These are phyloP conservation scores for Leishmania tropica DNA, from an alignment of 208 protist species.

Conservation along the genomic window DNA sequence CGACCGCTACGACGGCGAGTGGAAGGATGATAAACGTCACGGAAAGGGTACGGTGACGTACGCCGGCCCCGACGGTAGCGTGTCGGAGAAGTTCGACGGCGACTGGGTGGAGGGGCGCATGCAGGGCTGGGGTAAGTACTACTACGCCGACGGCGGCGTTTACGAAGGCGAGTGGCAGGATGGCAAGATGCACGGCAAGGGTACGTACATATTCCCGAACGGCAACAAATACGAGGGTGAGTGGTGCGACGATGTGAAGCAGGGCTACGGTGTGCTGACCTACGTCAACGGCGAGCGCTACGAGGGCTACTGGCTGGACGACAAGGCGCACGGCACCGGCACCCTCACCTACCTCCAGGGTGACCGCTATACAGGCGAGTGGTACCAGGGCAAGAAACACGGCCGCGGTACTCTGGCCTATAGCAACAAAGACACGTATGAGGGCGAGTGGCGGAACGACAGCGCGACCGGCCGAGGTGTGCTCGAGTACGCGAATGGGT, in stretches of 20 bases:
- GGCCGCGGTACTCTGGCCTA: slow-evolving; percentile 89
- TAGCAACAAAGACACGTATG: slow-evolving; percentile 92
- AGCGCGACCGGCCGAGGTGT: slow-evolving; percentile 84
- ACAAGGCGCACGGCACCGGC: slow-evolving; percentile 91
- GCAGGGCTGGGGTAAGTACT: slow-evolving; percentile 95
- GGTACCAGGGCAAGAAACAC: slow-evolving; percentile 91
- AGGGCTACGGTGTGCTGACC: slow-evolving; percentile 89
- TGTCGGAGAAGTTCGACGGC: slow-evolving; percentile 94
- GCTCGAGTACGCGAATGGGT: slow-evolving; percentile 90
- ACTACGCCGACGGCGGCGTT: slow-evolving; percentile 92
- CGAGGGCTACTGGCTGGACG: slow-evolving; percentile 89
- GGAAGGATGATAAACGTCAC: slow-evolving; percentile 94
- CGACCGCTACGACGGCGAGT: slow-evolving; percentile 93
- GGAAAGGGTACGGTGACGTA: slow-evolving; percentile 92
- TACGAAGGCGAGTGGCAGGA: slow-evolving; percentile 94
- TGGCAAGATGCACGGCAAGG: slow-evolving; percentile 93
- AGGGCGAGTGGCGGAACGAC: slow-evolving; percentile 90
- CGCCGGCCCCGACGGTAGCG: slow-evolving; percentile 88
- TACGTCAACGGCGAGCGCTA: slow-evolving; percentile 92
- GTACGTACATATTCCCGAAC: slow-evolving; percentile 93
- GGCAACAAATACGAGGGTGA: slow-evolving; percentile 96
- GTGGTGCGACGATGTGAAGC: slow-evolving; percentile 93
- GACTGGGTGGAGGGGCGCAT: slow-evolving; percentile 94
- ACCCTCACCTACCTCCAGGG: slow-evolving; percentile 91
- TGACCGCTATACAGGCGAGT: slow-evolving; percentile 92